These are phyloP conservation scores for Metahyphopichia silvanorum DNA, from an alignment of 805 yeast species.

Conservation along the genomic window DNA sequence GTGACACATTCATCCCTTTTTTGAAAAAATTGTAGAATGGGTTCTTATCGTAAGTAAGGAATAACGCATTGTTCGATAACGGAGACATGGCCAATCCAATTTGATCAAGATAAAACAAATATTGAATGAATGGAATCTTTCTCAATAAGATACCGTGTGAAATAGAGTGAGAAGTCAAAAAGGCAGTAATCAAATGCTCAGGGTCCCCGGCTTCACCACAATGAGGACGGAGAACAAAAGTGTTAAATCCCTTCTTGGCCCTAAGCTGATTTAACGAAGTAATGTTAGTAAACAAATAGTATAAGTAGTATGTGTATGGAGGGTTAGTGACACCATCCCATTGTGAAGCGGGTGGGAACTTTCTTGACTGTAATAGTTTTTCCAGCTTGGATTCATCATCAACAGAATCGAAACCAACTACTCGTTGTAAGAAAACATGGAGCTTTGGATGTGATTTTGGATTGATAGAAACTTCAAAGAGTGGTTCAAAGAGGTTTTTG, in stretches of 20 bases:
- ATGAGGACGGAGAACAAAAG: constrained; percentile 95
- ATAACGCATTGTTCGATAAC: constrained; percentile 90
- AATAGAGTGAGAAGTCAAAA: constrained; percentile 84
- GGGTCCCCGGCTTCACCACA: constrained; percentile 99
- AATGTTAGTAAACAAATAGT: constrained; percentile 83
- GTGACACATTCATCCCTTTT: constrained; percentile 89
- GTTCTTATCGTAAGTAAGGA: constrained; percentile 93
- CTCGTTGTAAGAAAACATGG: constrained; percentile 84
- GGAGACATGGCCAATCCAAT: constrained; percentile 99
- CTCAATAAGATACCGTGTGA: constrained; percentile 93
- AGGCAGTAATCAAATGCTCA: constrained; percentile 90
- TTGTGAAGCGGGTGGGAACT: constrained; percentile 78
- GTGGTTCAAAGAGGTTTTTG: constrained; percentile 77
- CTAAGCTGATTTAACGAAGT: constrained; percentile 87
- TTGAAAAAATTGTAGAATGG: constrained; percentile 91
- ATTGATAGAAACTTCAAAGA: constrained; percentile 83
- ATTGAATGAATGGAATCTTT: constrained; percentile 93
- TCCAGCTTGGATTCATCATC: constrained; percentile 97
- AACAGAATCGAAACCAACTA: constrained; percentile 96
- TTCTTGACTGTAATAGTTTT: constrained; percentile 66
- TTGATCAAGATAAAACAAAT: constrained; percentile 88
- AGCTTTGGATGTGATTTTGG: constrained; percentile 90
- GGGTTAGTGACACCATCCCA: constrained; percentile 85
- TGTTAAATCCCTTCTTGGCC: constrained; percentile 68
- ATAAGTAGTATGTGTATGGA: constrained; percentile 94